These are phyloP conservation scores for Rhizophagus sp. DNA, from an alignment of 192 early-diverging fungal species.

Conservation along the genomic window DNA sequence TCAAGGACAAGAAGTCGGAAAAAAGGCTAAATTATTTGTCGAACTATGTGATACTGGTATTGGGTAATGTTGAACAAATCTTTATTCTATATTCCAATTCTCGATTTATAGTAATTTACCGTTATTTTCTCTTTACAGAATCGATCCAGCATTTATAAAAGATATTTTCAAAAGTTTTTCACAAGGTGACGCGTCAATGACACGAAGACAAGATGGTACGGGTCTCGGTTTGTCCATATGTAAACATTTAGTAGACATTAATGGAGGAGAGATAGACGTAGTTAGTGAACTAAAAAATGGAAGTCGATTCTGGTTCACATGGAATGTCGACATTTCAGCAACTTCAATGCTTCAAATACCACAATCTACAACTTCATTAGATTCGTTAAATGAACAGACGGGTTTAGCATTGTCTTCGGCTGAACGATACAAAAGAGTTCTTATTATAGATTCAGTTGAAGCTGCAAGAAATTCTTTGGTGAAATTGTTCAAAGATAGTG, in stretches of 20 bases:
- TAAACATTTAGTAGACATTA: conserved; percentile 68
- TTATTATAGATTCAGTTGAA: conserved; percentile 30
- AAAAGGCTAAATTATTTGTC: conserved; percentile 47
- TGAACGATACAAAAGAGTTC: conserved; percentile 25
- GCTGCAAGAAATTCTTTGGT: background rate
- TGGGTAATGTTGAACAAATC: conserved; percentile 30
- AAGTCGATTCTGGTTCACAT: conserved; percentile 68
- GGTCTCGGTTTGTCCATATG: conserved; percentile 79
- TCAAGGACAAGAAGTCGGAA: background rate
- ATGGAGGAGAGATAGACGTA: conserved; percentile 70
- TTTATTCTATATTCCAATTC: background rate
- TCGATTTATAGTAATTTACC: background rate
- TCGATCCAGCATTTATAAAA: conserved; percentile 58
- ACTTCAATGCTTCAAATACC: conserved; percentile 35
- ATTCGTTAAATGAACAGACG: background rate
- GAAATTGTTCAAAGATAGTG: background rate
- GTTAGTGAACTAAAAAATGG: conserved; percentile 62
- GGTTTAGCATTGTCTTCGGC: conserved; percentile 19
- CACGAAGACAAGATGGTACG: conserved; percentile 71
- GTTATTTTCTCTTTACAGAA: conserved; percentile 33
- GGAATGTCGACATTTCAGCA: conserved; percentile 27
- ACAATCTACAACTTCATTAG: background rate
- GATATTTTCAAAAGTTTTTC: conserved; percentile 72
- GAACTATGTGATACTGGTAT: conserved; percentile 74
- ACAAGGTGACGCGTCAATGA: conserved; percentile 69